A percentile compares a stretch with the other conserved stretches of the same genome.
These are phyloP conservation scores for Phialophora expanda DNA, from an alignment of 2,329 filamentous ascomycete species.

Conservation along the genomic window DNA sequence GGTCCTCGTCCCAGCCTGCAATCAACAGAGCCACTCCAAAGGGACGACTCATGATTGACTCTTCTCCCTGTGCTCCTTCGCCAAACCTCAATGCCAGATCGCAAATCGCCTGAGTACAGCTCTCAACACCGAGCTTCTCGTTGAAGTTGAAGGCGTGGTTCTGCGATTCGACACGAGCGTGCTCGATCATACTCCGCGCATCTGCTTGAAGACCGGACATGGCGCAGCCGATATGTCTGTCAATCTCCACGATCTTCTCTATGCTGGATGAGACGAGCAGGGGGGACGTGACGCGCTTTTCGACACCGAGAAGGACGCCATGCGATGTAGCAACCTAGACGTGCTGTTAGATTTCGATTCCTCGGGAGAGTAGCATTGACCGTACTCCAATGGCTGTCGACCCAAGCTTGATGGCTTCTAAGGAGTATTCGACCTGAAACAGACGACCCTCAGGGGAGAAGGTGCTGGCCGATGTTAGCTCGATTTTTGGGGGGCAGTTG, in stretches of 20 bases:
- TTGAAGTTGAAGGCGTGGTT: slow-evolving; percentile 98
- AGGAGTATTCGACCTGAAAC: slow-evolving; percentile 99
- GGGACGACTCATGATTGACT: slow-evolving; percentile 97
- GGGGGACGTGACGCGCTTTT: slow-evolving; percentile 98
- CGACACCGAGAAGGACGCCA: slow-evolving; percentile 94
- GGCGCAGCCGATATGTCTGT: slow-evolving; percentile 97
- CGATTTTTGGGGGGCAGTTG: slow-evolving; percentile 28
- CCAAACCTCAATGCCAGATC: slow-evolving; percentile 95
- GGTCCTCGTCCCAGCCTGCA: slow-evolving; percentile 93
- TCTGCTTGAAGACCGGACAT: slow-evolving; percentile 98
- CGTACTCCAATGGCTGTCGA: slow-evolving; percentile 92
- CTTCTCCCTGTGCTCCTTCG: slow-evolving; percentile 95
- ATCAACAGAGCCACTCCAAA: slow-evolving; percentile 97
- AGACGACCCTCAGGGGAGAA: slow-evolving; percentile 99
- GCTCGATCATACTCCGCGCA: slow-evolving; percentile 96
- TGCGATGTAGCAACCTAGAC: slow-evolving; percentile 81
- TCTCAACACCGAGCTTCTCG: slow-evolving; percentile 92
- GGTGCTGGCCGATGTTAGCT: slow-evolving; percentile 66
- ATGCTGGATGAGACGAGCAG: slow-evolving; percentile 97
- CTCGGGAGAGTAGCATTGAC: slow-evolving; percentile 26
- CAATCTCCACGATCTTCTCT: slow-evolving; percentile 99
- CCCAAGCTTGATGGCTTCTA: slow-evolving; percentile 99
- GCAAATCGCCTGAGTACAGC: slow-evolving; percentile 98
- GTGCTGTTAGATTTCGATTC: slow-evolving; percentile 14
- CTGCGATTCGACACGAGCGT: slow-evolving; percentile 96